Base-by-base conservation (phyloP, 352 stramenopile genomes). In the Pythium phragmitis region DNA sequence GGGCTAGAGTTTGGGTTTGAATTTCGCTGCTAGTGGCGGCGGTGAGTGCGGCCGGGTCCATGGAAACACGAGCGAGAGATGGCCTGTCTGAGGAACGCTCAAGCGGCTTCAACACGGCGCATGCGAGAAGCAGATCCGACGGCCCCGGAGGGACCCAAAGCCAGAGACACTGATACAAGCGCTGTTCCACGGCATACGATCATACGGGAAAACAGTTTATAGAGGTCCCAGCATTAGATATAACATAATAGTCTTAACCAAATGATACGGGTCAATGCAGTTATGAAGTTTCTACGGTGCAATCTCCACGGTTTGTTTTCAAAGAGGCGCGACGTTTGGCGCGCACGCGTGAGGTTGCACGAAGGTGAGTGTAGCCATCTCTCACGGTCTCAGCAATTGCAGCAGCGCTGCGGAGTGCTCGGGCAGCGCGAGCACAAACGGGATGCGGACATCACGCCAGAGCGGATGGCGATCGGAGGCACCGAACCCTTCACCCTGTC, bases 391-490 rank as follows among this genome's bases (percentile, higher is more conserved):
- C 2, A 75, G 50, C 30, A 75, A 33, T 21, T 63, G 50, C 33
- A 88, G 65, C 49, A 91, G 60, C 26, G 58, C 58, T 21, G 70
- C 61, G 21, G 76, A 74, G 4, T 58, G 57, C 19, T 78, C 76
- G 41, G 73, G 61, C 19, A 77, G 60, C 37, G 74, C 69, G 16
- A 94, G 53, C 16, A 89, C 79, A 23, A 76, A 82, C 13, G 85
- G 85, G 45, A 94, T 92, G 33, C 73, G 73, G n/a, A 82, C 72
- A 16, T 68, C 47, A 21, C 51, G 28, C 85, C 83, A 92, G 1
- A 88, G 55, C n/a, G 53, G 43, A 47, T 89, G 82, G 13, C 64
- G 69, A 16, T 92, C 85, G 33, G 68, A 67, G 8, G 65, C 64
- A 2, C 75, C 82, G 55, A 94, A 91, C 21, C 85, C 85, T 57